Conservation (phyloP, 2,329 filamentous ascomycete genomes). For the Aspergillus pseudonomiae region DNA sequence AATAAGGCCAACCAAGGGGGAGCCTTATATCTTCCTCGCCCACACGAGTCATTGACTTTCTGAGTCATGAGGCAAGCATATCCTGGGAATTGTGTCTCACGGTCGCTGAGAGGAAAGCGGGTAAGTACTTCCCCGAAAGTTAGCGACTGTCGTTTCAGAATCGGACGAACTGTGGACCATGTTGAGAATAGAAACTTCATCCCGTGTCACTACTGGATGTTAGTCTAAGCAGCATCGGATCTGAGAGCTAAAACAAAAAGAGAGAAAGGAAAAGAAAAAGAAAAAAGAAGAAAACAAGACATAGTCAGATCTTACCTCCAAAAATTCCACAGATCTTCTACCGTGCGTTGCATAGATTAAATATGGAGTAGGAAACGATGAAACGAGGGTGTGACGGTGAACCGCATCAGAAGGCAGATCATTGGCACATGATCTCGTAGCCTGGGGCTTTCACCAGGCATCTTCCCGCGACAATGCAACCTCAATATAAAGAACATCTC, state of each 20-base stretch:
- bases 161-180: slow-evolving; percentile 14
- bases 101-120: background rate
- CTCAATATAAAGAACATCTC: background rate
- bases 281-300: background rate
- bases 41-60: background rate
- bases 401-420: background rate
- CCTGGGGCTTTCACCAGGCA: background rate
- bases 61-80: background rate
- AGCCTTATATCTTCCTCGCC: background rate
- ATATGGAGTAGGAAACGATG: background rate
- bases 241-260: background rate
- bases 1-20: background rate
- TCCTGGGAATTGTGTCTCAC: background rate
- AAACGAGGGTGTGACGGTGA: background rate
- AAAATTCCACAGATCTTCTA: slow-evolving; percentile 1
- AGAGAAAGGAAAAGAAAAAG: background rate
- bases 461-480: background rate
- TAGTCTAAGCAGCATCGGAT: background rate
- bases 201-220: background rate
- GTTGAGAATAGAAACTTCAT: background rate
- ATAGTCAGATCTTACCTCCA: background rate
- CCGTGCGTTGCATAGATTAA: background rate
- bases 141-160: slow-evolving; percentile 13
- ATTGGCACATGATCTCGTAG: background rate
- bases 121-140: background rate